Evolutionary conservation across 495 filamentous ascomycete species (phyloP).

Genomic region (Pyronema domesticum): DNA sequence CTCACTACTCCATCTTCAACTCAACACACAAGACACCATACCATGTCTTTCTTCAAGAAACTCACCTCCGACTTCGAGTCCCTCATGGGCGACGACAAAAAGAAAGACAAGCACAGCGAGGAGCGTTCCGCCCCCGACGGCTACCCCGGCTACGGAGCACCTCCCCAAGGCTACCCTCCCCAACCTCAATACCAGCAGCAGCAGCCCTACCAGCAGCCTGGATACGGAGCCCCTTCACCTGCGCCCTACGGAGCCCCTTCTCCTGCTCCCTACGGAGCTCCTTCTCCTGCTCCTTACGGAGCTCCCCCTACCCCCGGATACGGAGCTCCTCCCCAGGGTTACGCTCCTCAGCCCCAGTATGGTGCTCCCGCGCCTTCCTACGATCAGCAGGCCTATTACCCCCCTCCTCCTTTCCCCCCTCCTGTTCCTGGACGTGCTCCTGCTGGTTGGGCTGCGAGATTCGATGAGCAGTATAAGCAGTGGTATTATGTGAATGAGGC

Average conservation of each 20-base stretch:
- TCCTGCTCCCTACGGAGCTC: neutral
- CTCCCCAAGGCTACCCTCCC: conserved; percentile 1
- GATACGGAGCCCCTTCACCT: neutral
- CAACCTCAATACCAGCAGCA: neutral
- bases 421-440: conserved; percentile 5
- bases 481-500: conserved; percentile 14
- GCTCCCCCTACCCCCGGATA: conserved; percentile 2
- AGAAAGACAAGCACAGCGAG: conserved; percentile 4
- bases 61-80: conserved; percentile 12
- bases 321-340: neutral
- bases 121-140: neutral
- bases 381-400: conserved; percentile 5
- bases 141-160: neutral
- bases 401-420: conserved; percentile 9
- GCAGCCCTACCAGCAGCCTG: neutral
- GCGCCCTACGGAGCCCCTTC: neutral
- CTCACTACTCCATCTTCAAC: neutral
- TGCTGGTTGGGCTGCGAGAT: conserved; percentile 5
- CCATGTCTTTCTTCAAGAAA: conserved; percentile 15
- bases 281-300: conserved; percentile 3
- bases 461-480: conserved; percentile 10
- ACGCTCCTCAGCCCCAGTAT: conserved; percentile 1
- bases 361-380: neutral
- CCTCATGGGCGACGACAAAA: conserved; percentile 7
- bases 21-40: neutral